Conservation (phyloP, 2,329 filamentous ascomycete species). For the Teratosphaeria pseudoeucalypti region DNA sequence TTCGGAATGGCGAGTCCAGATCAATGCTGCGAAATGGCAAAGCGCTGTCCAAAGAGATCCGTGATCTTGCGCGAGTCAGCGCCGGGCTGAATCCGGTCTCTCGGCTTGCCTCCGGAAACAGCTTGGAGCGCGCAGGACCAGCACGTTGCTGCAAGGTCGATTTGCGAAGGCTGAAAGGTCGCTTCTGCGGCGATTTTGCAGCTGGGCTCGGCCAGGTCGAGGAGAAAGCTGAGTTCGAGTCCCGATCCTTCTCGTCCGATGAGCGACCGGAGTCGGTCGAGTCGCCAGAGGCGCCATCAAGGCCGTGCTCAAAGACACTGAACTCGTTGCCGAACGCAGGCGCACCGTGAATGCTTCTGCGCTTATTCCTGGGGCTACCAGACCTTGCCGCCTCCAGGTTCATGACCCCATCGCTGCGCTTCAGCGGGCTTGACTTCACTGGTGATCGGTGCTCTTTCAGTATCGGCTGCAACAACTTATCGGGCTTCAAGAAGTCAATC, state of each 20-base stretch:
- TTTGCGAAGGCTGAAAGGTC: slow-evolving; percentile 50
- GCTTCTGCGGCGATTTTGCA: slow-evolving; percentile 21
- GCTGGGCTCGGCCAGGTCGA: slow-evolving; percentile 22
- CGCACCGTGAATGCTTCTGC: slow-evolving; percentile 73
- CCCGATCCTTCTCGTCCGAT: slow-evolving; percentile 22
- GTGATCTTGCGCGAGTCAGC: slow-evolving; percentile 38
- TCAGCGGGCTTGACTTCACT: slow-evolving; percentile 69
- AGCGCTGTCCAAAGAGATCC: slow-evolving; percentile 71
- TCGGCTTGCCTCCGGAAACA: slow-evolving; percentile 26
- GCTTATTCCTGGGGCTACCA: slow-evolving; percentile 73
- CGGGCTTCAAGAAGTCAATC: slow-evolving; percentile 38
- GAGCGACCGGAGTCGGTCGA: slow-evolving; percentile 10
- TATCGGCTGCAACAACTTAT: slow-evolving; percentile 33
- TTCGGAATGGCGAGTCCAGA: slow-evolving; percentile 48
- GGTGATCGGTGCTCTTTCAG: slow-evolving; percentile 41
- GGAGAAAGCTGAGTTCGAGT: slow-evolving; percentile 24
- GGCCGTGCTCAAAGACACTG: slow-evolving; percentile 64
- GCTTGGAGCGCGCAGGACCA: slow-evolving; percentile 34
- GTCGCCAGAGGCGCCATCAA: slow-evolving; percentile 19
- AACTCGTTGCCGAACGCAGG: slow-evolving; percentile 54
- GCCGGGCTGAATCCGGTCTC: slow-evolving; percentile 18
- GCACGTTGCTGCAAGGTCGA: slow-evolving; percentile 82
- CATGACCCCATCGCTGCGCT: slow-evolving; percentile 85
- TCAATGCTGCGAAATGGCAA: slow-evolving; percentile 56
- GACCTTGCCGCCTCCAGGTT: slow-evolving; percentile 68